Evolutionary conservation across 805 yeast genomes (phyloP).

Genomic region (Candida suzukii): DNA sequence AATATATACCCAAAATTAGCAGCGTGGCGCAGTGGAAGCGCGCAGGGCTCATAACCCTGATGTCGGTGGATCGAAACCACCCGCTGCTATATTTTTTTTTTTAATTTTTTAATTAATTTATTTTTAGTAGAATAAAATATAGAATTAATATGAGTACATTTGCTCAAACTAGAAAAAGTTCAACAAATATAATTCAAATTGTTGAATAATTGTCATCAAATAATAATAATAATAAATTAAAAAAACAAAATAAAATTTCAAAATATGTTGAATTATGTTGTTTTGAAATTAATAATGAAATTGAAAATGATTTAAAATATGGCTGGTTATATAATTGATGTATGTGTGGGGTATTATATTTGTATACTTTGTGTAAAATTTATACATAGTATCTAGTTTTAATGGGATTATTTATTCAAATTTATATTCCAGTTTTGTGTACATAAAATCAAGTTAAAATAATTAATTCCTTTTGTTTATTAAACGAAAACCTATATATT

Average conservation of each 20-base stretch:
- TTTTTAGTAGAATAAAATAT: too few relatives aligned
- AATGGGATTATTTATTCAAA: too few relatives aligned
- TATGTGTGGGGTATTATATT: too few relatives aligned
- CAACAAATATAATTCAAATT: neutral
- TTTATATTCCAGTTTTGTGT: too few relatives aligned
- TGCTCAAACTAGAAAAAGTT: neutral
- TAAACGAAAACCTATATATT: neutral
- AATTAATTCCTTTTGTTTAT: neutral
- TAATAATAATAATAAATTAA: neutral
- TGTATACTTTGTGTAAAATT: too few relatives aligned
- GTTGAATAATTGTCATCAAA: neutral
- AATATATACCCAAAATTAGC: conserved; percentile 32
- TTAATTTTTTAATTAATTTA: neutral
- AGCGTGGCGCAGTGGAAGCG: conserved; percentile 99
- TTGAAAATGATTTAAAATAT: neutral
- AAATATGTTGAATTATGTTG: neutral
- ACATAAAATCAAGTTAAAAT: too few relatives aligned
- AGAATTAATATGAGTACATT: too few relatives aligned
- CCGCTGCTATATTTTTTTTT: conserved; percentile 63
- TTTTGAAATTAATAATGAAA: neutral
- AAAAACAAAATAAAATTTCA: neutral
- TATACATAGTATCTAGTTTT: too few relatives aligned
- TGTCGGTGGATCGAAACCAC: conserved; percentile 95
- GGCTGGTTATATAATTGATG: conserved; percentile 1
- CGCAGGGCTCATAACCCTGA: conserved; percentile 99